Conservation (phyloP, 345 rosid species). For the Stellera chamaejasme region DNA sequence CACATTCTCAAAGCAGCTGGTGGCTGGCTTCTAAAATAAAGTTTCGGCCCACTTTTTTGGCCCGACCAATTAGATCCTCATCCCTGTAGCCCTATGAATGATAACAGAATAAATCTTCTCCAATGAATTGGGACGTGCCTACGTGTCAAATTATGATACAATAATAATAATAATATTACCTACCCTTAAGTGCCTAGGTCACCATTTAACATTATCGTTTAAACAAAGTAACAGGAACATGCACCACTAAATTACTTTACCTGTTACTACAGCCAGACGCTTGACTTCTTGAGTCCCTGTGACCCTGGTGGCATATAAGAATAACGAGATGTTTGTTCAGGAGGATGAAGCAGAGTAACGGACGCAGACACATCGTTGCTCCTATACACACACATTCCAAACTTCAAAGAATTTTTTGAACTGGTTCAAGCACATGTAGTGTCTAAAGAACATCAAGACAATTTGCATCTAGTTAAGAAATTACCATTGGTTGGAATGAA, state of each 20-base stretch:
- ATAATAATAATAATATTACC: too few species aligned
- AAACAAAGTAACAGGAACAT: not conserved
- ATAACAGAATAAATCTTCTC: not conserved
- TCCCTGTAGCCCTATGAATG: not conserved
- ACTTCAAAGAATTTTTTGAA: not conserved
- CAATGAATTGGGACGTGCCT: not conserved
- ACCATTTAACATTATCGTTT: not conserved
- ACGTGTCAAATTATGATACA: not conserved
- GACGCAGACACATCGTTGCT: not conserved
- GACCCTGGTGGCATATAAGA: not conserved
- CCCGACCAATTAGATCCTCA: not conserved
- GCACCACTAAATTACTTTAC: conserved; percentile 1
- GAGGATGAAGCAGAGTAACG: conserved; percentile 2
- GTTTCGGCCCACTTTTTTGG: not conserved
- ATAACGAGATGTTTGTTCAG: not conserved
- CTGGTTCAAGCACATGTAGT: conserved; percentile 7
- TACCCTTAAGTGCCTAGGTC: too few species aligned
- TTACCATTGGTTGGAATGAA: too few species aligned
- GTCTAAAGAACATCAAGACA: conserved; percentile 2
- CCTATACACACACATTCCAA: not conserved
- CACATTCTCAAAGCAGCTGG: not conserved
- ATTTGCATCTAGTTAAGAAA: too few species aligned
- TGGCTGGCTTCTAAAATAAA: not conserved
- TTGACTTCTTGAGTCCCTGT: not conserved
- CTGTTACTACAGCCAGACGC: conserved; percentile 7